These are phyloP conservation scores for Candida gorgasii DNA, from an alignment of 805 yeast genomes.

Conservation along the genomic window DNA sequence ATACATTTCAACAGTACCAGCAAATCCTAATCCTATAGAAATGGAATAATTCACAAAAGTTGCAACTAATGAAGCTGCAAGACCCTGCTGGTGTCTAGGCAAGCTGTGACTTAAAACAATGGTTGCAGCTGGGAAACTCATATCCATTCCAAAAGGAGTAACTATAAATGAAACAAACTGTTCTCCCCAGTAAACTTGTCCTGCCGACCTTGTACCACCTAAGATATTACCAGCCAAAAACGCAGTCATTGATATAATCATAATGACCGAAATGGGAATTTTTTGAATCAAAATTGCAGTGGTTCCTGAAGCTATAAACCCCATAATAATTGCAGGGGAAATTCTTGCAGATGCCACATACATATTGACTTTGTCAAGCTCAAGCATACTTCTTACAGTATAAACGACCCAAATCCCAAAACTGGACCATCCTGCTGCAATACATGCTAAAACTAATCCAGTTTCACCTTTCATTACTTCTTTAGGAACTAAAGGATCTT, in stretches of 20 bases:
- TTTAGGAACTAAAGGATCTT: constrained; percentile 56
- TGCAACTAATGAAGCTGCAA: constrained; percentile 72
- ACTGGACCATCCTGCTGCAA: constrained; percentile 72
- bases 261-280: constrained; percentile 49
- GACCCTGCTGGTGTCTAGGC: constrained; percentile 68
- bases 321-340: constrained; percentile 42
- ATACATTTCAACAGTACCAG: constrained; percentile 35
- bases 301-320: constrained; percentile 53
- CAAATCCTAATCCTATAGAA: constrained; percentile 36
- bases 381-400: constrained; percentile 47
- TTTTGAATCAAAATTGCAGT: constrained; percentile 49
- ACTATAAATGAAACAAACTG: constrained; percentile 55
- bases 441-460: constrained; percentile 49
- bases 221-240: constrained; percentile 54
- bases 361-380: constrained; percentile 7
- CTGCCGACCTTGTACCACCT: constrained; percentile 55
- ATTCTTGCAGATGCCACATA: constrained; percentile 29
- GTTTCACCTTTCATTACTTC: constrained; percentile 46
- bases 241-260: constrained; percentile 52
- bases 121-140: constrained; percentile 75
- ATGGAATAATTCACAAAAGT: constrained; percentile 71
- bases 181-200: constrained; percentile 62
- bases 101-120: constrained; percentile 56
- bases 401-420: constrained; percentile 73
- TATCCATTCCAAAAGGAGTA: constrained; percentile 72